Evolutionary conservation across 2,329 filamentous ascomycete species (phyloP), one percentile per base, ranked within the genome.

Genomic region (Aspergillus sergii): DNA sequence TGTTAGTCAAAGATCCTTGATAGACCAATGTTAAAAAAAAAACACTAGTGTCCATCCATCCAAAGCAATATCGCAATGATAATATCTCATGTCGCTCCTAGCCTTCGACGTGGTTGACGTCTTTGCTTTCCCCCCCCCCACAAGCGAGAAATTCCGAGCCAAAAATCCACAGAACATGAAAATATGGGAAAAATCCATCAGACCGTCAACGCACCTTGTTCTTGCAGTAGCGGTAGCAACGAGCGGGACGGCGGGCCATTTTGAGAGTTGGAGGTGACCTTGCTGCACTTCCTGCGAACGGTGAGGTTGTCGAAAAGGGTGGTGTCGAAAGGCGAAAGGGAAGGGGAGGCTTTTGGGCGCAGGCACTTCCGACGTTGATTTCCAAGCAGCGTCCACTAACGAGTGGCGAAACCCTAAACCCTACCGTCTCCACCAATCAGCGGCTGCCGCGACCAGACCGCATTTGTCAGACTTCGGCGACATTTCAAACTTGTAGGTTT

Each of bases 201-300:
- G 9, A 39, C 32, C 51, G 51, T 68, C 64, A 57, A 66, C 91
- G 85, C 82, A 96, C 93, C 93, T 97, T 97, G 91, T 98, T 99
- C 93, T 99, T 99, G 94, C 95, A 99, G 92, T 99, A 99, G 82
- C 95, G 91, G 90, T 97, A 99, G 88, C 95, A 99, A 88, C 95
- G 92, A 81, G 95, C 95, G 81, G 95, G 95, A 91, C 95, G 93
- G 85, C 95, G 93, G 81, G 95, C 95, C 95, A 99, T 99, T 88
- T 90, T 94, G 90, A 90, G 88, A 80, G 81, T 80, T 82, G 81
- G 81, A 82, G 79, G 82, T 78, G 74, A 73, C 76, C 72, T 71
- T 67, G 69, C 69, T 73, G 80, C 79, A 80, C 77, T 82, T 82
- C 78, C 75, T 81, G 78, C 80, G 79, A 81, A 82, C 78, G 78